Base-by-base conservation (phyloP, 345 rosid genomes). In the Trapa bicornis region DNA sequence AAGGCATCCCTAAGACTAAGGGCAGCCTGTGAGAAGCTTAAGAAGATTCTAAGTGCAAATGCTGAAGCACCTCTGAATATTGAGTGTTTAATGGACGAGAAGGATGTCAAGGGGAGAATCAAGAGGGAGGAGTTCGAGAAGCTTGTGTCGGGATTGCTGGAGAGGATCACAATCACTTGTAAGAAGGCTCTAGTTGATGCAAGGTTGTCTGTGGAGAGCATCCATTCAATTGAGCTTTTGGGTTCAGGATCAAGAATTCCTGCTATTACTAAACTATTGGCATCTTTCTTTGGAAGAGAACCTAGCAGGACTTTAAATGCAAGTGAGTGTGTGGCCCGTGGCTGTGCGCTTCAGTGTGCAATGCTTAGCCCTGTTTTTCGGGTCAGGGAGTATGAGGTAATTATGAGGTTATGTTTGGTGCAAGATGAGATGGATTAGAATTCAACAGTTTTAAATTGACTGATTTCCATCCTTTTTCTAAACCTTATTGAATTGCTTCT, bases 231-330 rank as follows among this genome's bases (percentile, higher is more conserved):
- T 65, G 86, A 85, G 75, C 76, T 85, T 71, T 86, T 85, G 67
- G 89, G 89, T 58, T 85, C 89, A 13, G 86, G 89, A 11, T 85
- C 89, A 45, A 80, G 89, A 73, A 85, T 82, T 74, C 89, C 89
- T 0, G 79, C 89, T 47, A 76, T 82, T 73, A 45, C 67, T 38
- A 82, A 75, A 69, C 50, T 77, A 67, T 39, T 85, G 68, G 67
- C 82, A 4, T 82, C 89, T 64, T 32, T 82, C 66, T 85, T 82
- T 70, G 68, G 78, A 53, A 77, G 67, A 76, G 89, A 85, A 74
- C 89, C 86, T 50, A 74, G 85, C 42, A 80, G 89, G 54, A 78
- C 76, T 5, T 47, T 85, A 66, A 85, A 85, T 79, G 84, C 85
- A 13, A 82, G 89, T 71, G 89, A 85, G 72, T 80, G 89, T 72